phyloP scores from a whole-genome alignment of 768 basidiomycete genomes.

The Arthromyces matolae region DNA sequence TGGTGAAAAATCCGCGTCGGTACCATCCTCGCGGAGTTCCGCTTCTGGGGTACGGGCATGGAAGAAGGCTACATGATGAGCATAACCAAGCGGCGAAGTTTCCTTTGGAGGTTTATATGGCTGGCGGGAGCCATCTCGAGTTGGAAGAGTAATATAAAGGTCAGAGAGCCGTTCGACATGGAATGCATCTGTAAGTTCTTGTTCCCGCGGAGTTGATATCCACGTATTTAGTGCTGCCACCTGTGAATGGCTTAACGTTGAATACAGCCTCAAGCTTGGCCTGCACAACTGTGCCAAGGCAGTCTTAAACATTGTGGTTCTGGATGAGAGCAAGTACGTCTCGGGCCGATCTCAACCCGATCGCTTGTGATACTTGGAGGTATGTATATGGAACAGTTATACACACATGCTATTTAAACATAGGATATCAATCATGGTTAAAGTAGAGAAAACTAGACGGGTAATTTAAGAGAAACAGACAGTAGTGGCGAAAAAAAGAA shows the following conservation, averaged over 20 bases:
- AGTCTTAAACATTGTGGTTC: constrained; percentile 16
- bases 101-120: constrained; percentile 39
- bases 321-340: constrained; percentile 1
- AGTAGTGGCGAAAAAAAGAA: not conserved
- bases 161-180: constrained; percentile 56
- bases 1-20: constrained; percentile 67
- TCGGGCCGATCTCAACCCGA: not conserved
- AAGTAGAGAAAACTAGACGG: not conserved
- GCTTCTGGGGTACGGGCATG: constrained; percentile 59
- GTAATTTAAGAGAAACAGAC: not conserved
- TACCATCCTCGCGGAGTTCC: constrained; percentile 61
- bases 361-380: too few species aligned
- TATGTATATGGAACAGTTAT: too few species aligned
- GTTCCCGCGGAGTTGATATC: constrained; percentile 46
- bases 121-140: constrained; percentile 55
- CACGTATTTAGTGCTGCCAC: constrained; percentile 44
- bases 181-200: constrained; percentile 47
- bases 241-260: constrained; percentile 12
- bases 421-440: too few species aligned
- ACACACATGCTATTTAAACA: constrained; percentile 2
- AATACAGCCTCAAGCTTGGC: constrained; percentile 10
- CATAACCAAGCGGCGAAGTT: constrained; percentile 47
- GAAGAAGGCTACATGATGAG: constrained; percentile 75
- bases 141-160: constrained; percentile 68
- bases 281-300: constrained; percentile 6